Conservation (phyloP, 495 filamentous ascomycete species). For the Podospora sp. region DNA sequence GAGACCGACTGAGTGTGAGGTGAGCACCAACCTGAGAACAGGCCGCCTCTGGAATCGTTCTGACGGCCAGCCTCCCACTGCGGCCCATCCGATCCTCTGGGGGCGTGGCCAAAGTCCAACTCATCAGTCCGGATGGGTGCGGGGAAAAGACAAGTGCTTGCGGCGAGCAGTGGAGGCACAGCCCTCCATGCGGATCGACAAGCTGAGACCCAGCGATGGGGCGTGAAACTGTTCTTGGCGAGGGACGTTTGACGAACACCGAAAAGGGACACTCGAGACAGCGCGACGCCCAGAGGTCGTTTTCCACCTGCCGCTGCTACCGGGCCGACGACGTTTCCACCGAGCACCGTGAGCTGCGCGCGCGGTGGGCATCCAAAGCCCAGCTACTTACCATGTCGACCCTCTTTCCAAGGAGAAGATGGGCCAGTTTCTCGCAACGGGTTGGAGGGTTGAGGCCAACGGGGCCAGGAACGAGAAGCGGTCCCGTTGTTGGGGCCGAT, state of each 20-base stretch:
- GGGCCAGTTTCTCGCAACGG: neutral
- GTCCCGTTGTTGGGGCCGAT: neutral
- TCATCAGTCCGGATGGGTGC: neutral
- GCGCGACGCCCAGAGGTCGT: neutral
- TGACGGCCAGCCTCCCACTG: conserved; percentile 8
- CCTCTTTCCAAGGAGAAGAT: neutral
- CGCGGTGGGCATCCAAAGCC: neutral
- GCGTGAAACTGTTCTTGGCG: conserved; percentile 38
- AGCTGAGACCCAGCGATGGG: conserved; percentile 41
- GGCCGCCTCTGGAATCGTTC: no score
- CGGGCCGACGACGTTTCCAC: neutral
- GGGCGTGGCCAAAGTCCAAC: conserved; percentile 6
- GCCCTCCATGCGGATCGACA: conserved; percentile 38
- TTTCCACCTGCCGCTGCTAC: conserved; percentile 10
- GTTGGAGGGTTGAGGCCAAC: neutral
- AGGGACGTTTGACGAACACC: conserved; percentile 9
- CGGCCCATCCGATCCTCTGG: conserved; percentile 26
- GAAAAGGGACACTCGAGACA: neutral
- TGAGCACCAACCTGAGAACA: no score
- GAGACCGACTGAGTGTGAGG: neutral
- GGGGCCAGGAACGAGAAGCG: neutral
- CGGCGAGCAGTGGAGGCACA: conserved; percentile 29
- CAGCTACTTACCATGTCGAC: neutral
- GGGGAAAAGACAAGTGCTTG: neutral
- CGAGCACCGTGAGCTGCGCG: neutral